phyloP scores from a whole-genome alignment of 2,329 filamentous ascomycete genomes.

The Aspergillus eucalypticola region DNA sequence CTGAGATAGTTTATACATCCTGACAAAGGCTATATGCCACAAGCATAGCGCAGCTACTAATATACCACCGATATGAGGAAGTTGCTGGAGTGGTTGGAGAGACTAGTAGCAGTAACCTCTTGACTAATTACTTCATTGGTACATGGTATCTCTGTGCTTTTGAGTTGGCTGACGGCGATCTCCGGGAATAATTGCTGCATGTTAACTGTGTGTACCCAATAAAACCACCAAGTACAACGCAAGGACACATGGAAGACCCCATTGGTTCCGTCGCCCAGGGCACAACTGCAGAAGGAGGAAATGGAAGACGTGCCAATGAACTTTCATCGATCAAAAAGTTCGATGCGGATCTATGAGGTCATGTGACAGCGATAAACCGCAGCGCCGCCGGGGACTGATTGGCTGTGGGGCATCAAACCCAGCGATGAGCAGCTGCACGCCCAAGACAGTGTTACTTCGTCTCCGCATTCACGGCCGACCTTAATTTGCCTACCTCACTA shows the following conservation, averaged over 20 bases:
- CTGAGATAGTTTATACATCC: no score
- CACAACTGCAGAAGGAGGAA: background rate
- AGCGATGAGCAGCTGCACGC: conserved; percentile 1
- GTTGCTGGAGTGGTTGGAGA: no score
- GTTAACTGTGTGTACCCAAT: no score
- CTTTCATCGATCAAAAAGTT: background rate
- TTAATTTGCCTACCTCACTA: background rate
- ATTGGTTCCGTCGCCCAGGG: background rate
- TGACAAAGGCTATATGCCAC: no score
- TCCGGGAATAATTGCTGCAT: no score
- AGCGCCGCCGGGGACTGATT: conserved; percentile 14
- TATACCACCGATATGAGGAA: no score
- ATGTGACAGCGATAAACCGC: conserved; percentile 11
- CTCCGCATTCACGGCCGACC: conserved; percentile 8
- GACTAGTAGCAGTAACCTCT: no score
- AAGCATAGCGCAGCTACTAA: no score
- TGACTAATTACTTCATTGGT: no score
- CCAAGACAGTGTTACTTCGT: conserved; percentile 7
- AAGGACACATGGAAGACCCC: background rate
- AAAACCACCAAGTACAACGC: no score
- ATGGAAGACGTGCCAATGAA: background rate
- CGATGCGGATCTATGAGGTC: conserved; percentile 6
- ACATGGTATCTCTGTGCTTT: no score
- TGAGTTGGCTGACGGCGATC: no score
- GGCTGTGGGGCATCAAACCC: conserved; percentile 22